phyloP scores from a whole-genome alignment of 2,329 filamentous ascomycete genomes.

The Cordyceps pruinosa region DNA sequence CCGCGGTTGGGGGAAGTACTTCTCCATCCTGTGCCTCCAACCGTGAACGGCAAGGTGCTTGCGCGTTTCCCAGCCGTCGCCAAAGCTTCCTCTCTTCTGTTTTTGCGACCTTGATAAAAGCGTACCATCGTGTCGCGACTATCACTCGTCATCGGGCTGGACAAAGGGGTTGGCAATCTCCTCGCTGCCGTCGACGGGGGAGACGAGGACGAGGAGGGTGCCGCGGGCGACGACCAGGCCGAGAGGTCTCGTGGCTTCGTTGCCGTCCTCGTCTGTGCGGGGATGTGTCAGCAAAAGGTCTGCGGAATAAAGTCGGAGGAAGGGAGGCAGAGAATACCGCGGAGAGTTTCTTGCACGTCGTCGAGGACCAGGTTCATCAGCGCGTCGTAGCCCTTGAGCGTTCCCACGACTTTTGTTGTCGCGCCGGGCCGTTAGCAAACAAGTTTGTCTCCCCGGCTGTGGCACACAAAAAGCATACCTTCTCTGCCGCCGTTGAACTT shows the following conservation, averaged over 20 bases:
- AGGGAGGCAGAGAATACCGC: conserved; percentile 51
- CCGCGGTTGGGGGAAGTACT: no score
- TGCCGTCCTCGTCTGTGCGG: conserved; percentile 78
- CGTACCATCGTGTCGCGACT: neutral
- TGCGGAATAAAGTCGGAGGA: neutral
- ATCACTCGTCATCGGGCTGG: conserved; percentile 58
- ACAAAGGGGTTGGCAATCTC: conserved; percentile 92
- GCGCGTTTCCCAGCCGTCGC: no score
- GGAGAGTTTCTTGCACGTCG: conserved; percentile 82
- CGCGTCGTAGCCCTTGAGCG: conserved; percentile 90
- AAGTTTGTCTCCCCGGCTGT: conserved; percentile 7
- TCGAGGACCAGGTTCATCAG: conserved; percentile 97
- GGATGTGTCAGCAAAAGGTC: neutral
- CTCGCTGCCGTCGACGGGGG: conserved; percentile 88
- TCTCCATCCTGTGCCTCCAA: no score
- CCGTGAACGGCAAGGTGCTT: no score
- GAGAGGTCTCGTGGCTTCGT: conserved; percentile 71
- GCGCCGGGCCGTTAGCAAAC: no score
- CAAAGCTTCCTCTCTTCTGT: neutral
- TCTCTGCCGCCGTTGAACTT: conserved; percentile 95
- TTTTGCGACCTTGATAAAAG: neutral
- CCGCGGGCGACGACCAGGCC: conserved; percentile 87
- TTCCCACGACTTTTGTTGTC: conserved; percentile 75
- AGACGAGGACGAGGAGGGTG: conserved; percentile 86
- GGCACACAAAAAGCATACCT: conserved; percentile 41